Evolutionary conservation across 2,329 filamentous ascomycete species (phyloP).

Genomic region (Pleoardoris graminearum): DNA sequence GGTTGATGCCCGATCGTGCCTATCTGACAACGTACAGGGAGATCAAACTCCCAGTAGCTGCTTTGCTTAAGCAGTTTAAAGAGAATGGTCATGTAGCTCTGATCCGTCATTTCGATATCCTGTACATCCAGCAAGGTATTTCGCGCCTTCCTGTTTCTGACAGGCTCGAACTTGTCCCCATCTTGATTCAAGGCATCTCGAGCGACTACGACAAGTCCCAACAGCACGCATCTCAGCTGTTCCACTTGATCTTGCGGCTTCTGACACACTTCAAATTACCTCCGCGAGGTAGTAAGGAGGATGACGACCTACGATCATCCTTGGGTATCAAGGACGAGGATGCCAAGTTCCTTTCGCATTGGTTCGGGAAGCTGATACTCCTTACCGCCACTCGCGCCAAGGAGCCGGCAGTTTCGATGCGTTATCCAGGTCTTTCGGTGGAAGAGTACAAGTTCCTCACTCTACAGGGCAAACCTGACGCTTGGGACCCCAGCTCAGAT

Average conservation of each 20-base stretch:
- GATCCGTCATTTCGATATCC: constrained; percentile 84
- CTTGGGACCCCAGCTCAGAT: constrained; percentile 64
- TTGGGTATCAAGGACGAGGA: constrained; percentile 73
- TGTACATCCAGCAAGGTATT: constrained; percentile 85
- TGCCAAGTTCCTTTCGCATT: constrained; percentile 70
- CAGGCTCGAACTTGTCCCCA: constrained; percentile 72
- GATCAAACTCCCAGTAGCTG: constrained; percentile 81
- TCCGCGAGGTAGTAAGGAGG: constrained; percentile 75
- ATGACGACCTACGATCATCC: constrained; percentile 65
- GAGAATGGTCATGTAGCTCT: constrained; percentile 67
- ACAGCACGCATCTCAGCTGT: constrained; percentile 66
- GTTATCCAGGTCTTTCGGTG: constrained; percentile 64
- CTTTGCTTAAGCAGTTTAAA: constrained; percentile 88
- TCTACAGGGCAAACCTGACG: constrained; percentile 66
- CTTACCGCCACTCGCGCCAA: constrained; percentile 53
- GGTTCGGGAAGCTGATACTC: constrained; percentile 78
- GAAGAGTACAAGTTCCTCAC: constrained; percentile 72
- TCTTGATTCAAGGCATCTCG: constrained; percentile 68
- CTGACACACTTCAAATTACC: constrained; percentile 74
- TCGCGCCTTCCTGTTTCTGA: constrained; percentile 63
- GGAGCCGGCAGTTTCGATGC: constrained; percentile 46
- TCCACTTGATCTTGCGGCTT: constrained; percentile 80
- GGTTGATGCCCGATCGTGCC: background rate
- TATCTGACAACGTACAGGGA: constrained; percentile 41
- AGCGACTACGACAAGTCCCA: constrained; percentile 59